A percentile compares a stretch with the other conserved stretches of the same genome.
Evolutionary conservation across 768 basidiomycete species (phyloP).

Genomic region (Kwoniella pini): DNA sequence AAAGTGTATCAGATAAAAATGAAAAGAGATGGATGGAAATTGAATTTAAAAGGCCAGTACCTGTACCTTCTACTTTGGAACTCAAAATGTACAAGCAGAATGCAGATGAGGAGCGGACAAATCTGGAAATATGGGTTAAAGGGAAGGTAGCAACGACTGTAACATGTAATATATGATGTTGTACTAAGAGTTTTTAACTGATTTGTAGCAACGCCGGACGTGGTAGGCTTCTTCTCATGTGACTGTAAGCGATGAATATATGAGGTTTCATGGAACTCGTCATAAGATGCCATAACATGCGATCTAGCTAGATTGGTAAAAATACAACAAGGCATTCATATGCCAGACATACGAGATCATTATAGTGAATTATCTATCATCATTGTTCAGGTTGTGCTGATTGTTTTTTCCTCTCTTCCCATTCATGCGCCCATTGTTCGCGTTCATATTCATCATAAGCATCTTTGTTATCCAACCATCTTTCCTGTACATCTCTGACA

Average conservation of each 20-base stretch:
- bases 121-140: constrained; percentile 2
- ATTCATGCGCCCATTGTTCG: constrained; percentile 70
- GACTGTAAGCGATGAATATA: no score
- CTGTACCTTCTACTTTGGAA: constrained; percentile 18
- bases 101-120: neutral
- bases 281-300: no score
- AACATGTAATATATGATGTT: no score
- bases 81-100: neutral
- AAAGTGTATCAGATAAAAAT: neutral
- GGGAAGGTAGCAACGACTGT: constrained; percentile 5
- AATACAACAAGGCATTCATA: no score
- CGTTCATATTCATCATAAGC: constrained; percentile 80
- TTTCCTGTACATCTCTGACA: constrained; percentile 80
- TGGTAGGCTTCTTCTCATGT: no score
- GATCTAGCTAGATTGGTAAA: no score
- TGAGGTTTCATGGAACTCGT: no score
- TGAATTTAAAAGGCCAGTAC: constrained; percentile 24
- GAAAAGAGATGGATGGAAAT: constrained; percentile 23
- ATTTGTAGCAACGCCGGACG: no score
- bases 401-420: constrained; percentile 27
- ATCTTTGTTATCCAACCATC: constrained; percentile 86
- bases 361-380: no score
- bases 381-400: neutral
- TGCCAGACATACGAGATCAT: no score
- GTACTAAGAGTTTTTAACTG: no score